Conservation (phyloP, 2,329 filamentous ascomycete genomes). For the Aspergillus unguis region DNA sequence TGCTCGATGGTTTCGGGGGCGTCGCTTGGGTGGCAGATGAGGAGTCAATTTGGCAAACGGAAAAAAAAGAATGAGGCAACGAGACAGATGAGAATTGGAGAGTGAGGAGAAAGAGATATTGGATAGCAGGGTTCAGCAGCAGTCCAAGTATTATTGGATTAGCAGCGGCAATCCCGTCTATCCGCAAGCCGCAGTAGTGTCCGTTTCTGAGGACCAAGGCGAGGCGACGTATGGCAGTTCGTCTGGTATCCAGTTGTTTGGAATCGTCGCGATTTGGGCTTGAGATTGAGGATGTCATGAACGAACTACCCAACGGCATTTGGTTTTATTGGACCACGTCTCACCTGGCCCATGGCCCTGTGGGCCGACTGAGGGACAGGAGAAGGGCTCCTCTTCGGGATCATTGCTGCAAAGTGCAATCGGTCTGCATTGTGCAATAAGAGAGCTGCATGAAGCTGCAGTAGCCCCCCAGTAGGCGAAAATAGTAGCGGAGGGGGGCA, state of each 20-base stretch:
- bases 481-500: conserved; percentile 22
- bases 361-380: conserved; percentile 23
- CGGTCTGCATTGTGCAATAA: conserved; percentile 23
- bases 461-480: conserved; percentile 29
- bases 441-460: conserved; percentile 23
- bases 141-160: conserved; percentile 29
- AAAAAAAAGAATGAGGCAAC: conserved; percentile 19
- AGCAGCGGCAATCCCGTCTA: conserved; percentile 27
- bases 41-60: conserved; percentile 14
- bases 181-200: conserved; percentile 27
- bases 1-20: conserved; percentile 21
- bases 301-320: conserved; percentile 32
- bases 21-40: conserved; percentile 16
- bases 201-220: conserved; percentile 27
- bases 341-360: conserved; percentile 29
- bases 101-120: conserved; percentile 22
- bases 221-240: conserved; percentile 37
- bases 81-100: conserved; percentile 15
- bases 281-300: conserved; percentile 31
- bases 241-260: conserved; percentile 26
- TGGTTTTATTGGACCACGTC: conserved; percentile 43
- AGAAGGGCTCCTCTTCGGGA: conserved; percentile 12
- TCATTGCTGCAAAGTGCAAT: conserved; percentile 26
- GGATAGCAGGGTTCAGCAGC: conserved; percentile 23
- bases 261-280: conserved; percentile 27